A percentile compares a stretch with the other conserved stretches of the same genome.
Conservation (phyloP, 2,329 filamentous ascomycete genomes). For the Chaetomiaceae sp. region DNA sequence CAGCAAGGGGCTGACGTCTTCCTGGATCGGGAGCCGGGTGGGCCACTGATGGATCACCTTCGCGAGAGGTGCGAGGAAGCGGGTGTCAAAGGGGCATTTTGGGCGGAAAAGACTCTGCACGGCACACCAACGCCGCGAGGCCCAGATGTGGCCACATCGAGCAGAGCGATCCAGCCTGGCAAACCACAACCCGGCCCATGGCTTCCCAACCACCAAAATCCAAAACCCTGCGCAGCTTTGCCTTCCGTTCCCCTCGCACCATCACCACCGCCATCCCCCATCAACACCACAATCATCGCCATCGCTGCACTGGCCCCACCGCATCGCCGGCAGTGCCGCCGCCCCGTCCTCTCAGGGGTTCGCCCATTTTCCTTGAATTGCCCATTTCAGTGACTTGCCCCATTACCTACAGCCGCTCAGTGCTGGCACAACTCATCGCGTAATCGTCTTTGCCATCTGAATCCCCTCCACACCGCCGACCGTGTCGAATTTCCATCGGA, state of each 20-base stretch:
- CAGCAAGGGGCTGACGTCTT: conserved; percentile 19
- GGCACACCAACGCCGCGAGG: conserved; percentile 25
- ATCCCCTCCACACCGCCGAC: not conserved
- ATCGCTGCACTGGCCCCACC: conserved; percentile 8
- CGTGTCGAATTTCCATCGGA: conserved; percentile 14
- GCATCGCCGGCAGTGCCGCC: conserved; percentile 19
- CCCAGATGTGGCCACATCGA: conserved; percentile 25
- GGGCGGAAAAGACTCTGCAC: conserved; percentile 23
- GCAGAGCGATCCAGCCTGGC: conserved; percentile 22
- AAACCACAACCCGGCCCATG: conserved; percentile 17
- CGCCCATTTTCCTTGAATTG: conserved; percentile 17
- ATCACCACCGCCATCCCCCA: conserved; percentile 12
- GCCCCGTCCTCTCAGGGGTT: not conserved
- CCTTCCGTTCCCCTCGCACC: conserved; percentile 14
- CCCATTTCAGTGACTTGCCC: conserved; percentile 3
- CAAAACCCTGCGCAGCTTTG: conserved; percentile 10
- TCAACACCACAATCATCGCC: conserved; percentile 13
- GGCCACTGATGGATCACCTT: conserved; percentile 27
- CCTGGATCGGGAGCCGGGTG: conserved; percentile 19
- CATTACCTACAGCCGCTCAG: conserved; percentile 7
- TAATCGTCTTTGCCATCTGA: no score
- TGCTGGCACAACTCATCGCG: conserved; percentile 4
- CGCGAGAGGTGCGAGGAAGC: conserved; percentile 27
- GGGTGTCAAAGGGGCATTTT: conserved; percentile 27
- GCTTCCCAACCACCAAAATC: conserved; percentile 19